Evolutionary conservation across 1,284 basidiomycete genomes (phyloP), one percentile per base, ranked within the genome.

Genomic region (Moesziomyces parantarcticus): DNA sequence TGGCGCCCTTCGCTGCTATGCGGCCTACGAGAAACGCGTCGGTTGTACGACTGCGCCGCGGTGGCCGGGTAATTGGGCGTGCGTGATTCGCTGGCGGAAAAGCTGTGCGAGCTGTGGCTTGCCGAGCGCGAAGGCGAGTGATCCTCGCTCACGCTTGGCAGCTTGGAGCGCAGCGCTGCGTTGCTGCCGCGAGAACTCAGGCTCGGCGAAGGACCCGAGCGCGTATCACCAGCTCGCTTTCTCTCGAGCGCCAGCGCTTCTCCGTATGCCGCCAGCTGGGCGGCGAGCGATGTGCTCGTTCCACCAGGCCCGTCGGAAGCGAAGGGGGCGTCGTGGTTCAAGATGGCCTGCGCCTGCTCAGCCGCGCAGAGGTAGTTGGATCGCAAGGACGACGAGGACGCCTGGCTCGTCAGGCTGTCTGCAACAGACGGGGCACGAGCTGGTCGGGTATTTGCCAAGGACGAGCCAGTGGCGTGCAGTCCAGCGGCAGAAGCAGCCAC

Each of bases 191-290:
- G 51, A 2, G 61, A 47, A n/a, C 66, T 70, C 41, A 75, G 40
- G 32, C 61, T 62, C 4, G 71, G 71, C 44, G 71, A 75, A 4
- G 66, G 58, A 3, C 66, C 71, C 10, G 43, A 58, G 4, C 71
- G 52, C 3, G 56, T 58, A 22, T 75, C 71, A 3, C 71, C 71
- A 1, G 66, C 71, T 29, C 62, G 54, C 32, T 51, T 68, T 18
- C 76, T 40, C 60, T 78, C 76, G 20, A 47, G 32, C 10, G 74
- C 65, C 34, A 78, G 47, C 5, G 76, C 76, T 53, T 76, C 76
- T 26, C 76, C 76, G 42, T 78, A 78, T 1, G 76, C 73, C 14
- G 74, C 74, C 2, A 78, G 71, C 50, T 76, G 75, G 3, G 59
- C 51, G 5, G 70, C 62, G 26, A 78, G 50, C 16, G 69, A 72